Evolutionary conservation across 805 yeast species (phyloP).

Genomic region (Yueomyces sinensis): DNA sequence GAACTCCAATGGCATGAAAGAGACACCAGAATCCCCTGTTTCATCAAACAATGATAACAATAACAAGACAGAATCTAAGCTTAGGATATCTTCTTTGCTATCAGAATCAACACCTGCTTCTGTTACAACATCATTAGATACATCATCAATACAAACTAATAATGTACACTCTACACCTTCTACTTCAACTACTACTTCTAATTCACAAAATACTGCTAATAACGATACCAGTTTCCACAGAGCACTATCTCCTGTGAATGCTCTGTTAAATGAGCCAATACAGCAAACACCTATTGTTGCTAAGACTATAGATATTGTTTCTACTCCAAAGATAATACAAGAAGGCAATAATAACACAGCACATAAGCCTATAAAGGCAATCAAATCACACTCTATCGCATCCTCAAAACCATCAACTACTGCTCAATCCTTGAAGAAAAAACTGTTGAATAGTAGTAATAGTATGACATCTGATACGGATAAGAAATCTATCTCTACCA

Average conservation of each 20-base stretch:
- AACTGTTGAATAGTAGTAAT: not conserved
- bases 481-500: slow-evolving; percentile 2
- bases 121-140: not conserved
- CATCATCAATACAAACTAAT: too few relatives aligned
- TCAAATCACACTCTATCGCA: too few relatives aligned
- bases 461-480: too few relatives aligned
- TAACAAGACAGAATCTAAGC: slow-evolving; percentile 1
- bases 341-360: too few relatives aligned
- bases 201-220: not conserved
- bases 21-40: slow-evolving; percentile 8
- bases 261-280: too few relatives aligned
- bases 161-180: too few relatives aligned
- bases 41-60: not conserved
- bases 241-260: not conserved
- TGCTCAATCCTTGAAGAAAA: not conserved
- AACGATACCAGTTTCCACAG: not conserved
- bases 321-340: not conserved
- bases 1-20: not conserved
- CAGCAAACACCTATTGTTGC: not conserved
- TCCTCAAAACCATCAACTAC: not conserved
- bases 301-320: too few relatives aligned
- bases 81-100: slow-evolving; percentile 9
- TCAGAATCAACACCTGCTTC: slow-evolving; percentile 2
- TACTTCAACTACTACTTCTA: not conserved
- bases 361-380: too few relatives aligned